Conservation (phyloP, 2,329 filamentous ascomycete genomes). For the Colletotrichum musae region DNA sequence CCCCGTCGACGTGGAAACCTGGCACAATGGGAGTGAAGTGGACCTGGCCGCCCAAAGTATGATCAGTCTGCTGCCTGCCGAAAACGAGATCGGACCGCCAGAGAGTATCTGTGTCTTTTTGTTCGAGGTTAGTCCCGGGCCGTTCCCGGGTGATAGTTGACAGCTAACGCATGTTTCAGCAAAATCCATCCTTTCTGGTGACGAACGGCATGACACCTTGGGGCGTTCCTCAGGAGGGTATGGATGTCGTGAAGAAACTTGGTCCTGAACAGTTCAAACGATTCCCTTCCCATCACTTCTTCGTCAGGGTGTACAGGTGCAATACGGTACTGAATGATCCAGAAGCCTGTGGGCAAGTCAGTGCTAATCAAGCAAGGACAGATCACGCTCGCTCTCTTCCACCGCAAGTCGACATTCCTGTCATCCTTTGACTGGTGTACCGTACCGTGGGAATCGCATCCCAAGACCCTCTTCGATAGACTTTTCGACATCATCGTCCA, state of each 20-base stretch:
- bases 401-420: constrained; percentile 66
- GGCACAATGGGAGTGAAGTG: constrained; percentile 54
- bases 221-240: constrained; percentile 53
- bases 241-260: constrained; percentile 54
- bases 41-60: constrained; percentile 61
- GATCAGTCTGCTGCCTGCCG: constrained; percentile 54
- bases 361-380: constrained; percentile 43
- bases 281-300: constrained; percentile 72
- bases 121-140: constrained; percentile 62
- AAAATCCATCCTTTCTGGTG: constrained; percentile 58
- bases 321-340: constrained; percentile 60
- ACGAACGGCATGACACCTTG: constrained; percentile 51
- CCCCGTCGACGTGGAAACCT: constrained; percentile 55
- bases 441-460: constrained; percentile 66
- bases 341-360: background rate
- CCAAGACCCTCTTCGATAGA: constrained; percentile 65
- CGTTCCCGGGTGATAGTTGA: background rate
- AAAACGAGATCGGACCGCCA: constrained; percentile 48
- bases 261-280: constrained; percentile 63
- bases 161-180: constrained; percentile 50
- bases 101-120: constrained; percentile 66
- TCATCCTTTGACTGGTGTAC: constrained; percentile 65
- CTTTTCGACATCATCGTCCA: constrained; percentile 66
- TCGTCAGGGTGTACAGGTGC: constrained; percentile 68
- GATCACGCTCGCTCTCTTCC: constrained; percentile 64